These are phyloP conservation scores for Cladophialophora psammophila DNA, from an alignment of 2,329 filamentous ascomycete species.

Conservation along the genomic window DNA sequence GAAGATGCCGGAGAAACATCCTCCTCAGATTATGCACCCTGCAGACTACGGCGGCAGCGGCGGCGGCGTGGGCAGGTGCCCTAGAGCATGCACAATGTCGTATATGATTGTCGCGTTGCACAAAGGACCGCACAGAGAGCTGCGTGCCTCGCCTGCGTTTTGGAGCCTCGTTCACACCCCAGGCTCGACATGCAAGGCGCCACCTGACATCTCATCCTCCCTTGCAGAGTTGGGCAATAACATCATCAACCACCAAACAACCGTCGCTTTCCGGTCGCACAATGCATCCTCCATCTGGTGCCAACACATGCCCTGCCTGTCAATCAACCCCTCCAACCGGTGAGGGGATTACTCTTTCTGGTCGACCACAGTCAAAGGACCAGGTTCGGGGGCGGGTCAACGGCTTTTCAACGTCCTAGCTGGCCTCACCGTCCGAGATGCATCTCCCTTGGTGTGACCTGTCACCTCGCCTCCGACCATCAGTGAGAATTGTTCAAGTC, in stretches of 20 bases:
- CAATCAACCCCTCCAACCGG: constrained; percentile 22
- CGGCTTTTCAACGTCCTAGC: background rate
- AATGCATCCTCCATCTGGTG: constrained; percentile 4
- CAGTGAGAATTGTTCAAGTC: background rate
- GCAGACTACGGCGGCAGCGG: constrained; percentile 10
- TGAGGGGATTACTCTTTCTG: constrained; percentile 16
- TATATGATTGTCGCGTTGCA: constrained; percentile 18
- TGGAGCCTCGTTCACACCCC: constrained; percentile 14
- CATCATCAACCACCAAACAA: constrained; percentile 13
- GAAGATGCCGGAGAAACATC: constrained; percentile 12
- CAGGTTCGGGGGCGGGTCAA: background rate
- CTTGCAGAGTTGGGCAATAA: constrained; percentile 8
- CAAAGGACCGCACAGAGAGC: constrained; percentile 4
- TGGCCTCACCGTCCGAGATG: background rate
- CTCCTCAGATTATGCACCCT: constrained; percentile 2
- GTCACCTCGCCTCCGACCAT: constrained; percentile 9
- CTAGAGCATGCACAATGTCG: constrained; percentile 27
- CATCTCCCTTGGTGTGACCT: constrained; percentile 1
- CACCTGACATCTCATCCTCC: constrained; percentile 11
- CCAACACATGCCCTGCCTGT: constrained; percentile 21
- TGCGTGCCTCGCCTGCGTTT: constrained; percentile 9
- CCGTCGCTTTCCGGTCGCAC: background rate
- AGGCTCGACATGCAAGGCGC: constrained; percentile 14
- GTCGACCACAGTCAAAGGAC: background rate
- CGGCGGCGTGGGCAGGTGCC: constrained; percentile 12